Base-by-base conservation (phyloP, 768 basidiomycete species). In the Leccinum uliginosum region DNA sequence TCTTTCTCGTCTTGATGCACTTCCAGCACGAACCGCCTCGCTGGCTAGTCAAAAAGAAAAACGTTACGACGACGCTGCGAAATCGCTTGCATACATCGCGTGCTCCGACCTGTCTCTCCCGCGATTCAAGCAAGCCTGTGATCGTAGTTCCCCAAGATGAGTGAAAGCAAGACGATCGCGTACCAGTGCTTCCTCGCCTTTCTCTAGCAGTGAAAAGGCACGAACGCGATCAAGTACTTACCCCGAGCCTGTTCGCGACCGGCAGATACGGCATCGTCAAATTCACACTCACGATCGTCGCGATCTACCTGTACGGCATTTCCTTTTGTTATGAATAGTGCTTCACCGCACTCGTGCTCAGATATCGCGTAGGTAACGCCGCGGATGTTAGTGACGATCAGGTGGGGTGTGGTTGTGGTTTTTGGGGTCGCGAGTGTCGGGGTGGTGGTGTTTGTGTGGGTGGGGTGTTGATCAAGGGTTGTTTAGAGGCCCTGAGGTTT, bases 181-280 rank as follows among this genome's bases (percentile, higher is more conserved):
- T 57, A 70, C 6, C 67, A 70, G 3, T 73, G 70, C 49, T 17
- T 71, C 53, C 67, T 70, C 47, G 69, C 71, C 53, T 69, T 72
- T 58, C 59, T 71, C 55, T 73, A 74, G 56, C 75, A 78, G 54
- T 73, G 72, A 68, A 65, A 76, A 0, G 76, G 75, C 19, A 72
- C 73, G 45, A 76, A 74, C 64, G 71, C 74, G 4, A 71, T 77
- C 61, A 74, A 74, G 59, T 77, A 76, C 55, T 77, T 29, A 29
- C 29, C 17, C 65, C 67, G 1, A 60, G 66, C 32, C 67, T 77
- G 2, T 59, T 76, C 43, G 76, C 74, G 1, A 78, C 75, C 0
- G 76, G 76, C 12, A 62, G 77, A 27, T 76, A 76, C 49, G 76
- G 75, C n/a, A 65, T 75, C 40, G 72, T 77, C 59, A 78, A 76